Conservation (phyloP, 306 rosid genomes). For the Quercus cerris region DNA sequence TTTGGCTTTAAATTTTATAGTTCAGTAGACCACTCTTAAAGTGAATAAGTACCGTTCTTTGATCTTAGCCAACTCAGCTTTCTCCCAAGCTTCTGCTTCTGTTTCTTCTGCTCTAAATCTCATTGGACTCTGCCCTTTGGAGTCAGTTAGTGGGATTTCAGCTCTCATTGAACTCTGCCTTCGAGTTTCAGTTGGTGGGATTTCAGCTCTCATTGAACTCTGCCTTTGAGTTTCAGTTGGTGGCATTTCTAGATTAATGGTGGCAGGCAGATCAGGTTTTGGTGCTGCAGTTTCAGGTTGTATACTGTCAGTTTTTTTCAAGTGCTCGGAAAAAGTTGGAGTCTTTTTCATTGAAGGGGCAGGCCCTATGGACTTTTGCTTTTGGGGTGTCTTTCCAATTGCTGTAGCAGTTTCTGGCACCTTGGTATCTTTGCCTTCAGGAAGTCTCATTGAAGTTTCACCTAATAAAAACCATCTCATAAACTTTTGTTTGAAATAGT, state of each 20-base stretch:
- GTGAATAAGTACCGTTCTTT: constrained; percentile 40
- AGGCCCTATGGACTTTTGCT: constrained; percentile 23
- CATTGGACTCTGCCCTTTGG: constrained; percentile 17
- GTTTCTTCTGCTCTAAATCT: constrained; percentile 16
- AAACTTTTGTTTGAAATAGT: not conserved
- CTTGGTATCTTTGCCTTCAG: constrained; percentile 35
- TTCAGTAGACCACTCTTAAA: not conserved
- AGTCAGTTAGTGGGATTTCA: not conserved
- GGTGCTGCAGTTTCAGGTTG: constrained; percentile 35
- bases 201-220: constrained; percentile 15
- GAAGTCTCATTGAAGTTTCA: constrained; percentile 38
- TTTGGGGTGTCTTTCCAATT: constrained; percentile 29
- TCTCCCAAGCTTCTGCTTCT: constrained; percentile 70
- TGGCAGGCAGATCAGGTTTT: constrained; percentile 17
- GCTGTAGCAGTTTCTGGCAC: constrained; percentile 21
- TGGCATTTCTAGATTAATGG: constrained; percentile 6
- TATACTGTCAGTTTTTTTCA: not conserved
- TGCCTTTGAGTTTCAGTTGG: constrained; percentile 19
- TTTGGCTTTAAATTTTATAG: not conserved
- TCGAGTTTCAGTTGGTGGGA: constrained; percentile 10
- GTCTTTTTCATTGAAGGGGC: constrained; percentile 37
- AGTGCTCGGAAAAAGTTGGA: constrained; percentile 26
- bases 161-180: constrained; percentile 22
- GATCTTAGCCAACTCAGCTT: constrained; percentile 49
- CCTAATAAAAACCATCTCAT: constrained; percentile 11